Base-by-base conservation (phyloP, 2,329 filamentous ascomycete genomes). In the Curvularia lunata region DNA sequence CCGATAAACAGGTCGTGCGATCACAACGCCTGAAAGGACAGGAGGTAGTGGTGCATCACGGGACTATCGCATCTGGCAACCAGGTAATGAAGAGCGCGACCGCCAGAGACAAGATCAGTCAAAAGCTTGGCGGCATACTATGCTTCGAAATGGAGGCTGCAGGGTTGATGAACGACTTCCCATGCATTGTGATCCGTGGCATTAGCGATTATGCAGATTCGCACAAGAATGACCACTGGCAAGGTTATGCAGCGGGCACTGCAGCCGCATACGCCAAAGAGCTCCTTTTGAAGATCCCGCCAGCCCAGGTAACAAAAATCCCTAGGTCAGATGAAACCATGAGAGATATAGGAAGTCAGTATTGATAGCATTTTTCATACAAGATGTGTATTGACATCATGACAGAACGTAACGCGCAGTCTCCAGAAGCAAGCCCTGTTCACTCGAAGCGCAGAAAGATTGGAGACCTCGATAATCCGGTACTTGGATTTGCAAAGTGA, bases 31-130 rank as follows among this genome's bases (percentile, higher is more conserved):
- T 48, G 27, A 40, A 46, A 41, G 40, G 34, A 54, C 54, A 28
- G 43, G 48, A 59, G 6, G 70, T 75, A 38, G 53, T 18, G 0
- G 56, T 81, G 1, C 75, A 79, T 50, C 63, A 81, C 28, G 79
- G 80, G 0, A 52, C 61, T 1, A 70, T 81, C 0, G 79, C 72
- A 5, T 81, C 78, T 0, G 78, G 75, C 13, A 75, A 82, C 50
- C 73, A 66, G 1, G 76, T 82, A 1, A 77, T 83, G 57, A 79
- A 77, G 52, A 76, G 74, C 12, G 78, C 72, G 1, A 46, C 64
- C 12, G 60, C 74, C 16, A 72, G 79, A 12, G 79, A 82, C 50
- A 27, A 19, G 1, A 62, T 81, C 60, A 58, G 58, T 46, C 52
- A 45, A 2, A 60, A 68, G 59, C 59, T 58, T 46, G 54, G 67